Evolutionary conservation across 2,329 filamentous ascomycete species (phyloP), one percentile per base, ranked within the genome.

Genomic region (Botryosphaeria dothidea): DNA sequence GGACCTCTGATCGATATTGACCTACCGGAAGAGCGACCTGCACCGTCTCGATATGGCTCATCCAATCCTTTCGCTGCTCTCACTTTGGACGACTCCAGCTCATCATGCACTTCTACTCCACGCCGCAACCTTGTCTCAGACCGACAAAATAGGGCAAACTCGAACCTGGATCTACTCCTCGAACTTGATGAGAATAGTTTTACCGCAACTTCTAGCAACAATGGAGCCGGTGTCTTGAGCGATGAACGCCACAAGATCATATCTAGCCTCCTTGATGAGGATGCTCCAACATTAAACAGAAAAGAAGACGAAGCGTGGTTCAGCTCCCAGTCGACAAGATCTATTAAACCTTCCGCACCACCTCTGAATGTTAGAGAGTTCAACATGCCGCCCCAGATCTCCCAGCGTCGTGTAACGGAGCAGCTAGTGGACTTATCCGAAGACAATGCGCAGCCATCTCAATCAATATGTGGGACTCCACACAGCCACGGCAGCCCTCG

Each of bases 261-360:
- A 2, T 19, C 6, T 1, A 34, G 56, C 25, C 41, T 31, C 7
- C 34, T 60, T 23, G 56, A 60, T 9, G 25, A 46, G 25, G 38
- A 46, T 31, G 34, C 27, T 4, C 38, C 56, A 21, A 9, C 8
- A 0, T 8, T 60, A 9, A 46, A 25, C 5, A 31, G 56, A 7
- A 25, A 31, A 23, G 56, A 60, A 21, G 56, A 46, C 25, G 56
- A 45, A 2, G 56, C 56, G 9, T 60, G 56, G 56, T 60, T 31
- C 27, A 11, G 46, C 2, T 23, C 41, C 7, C 56, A 60, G 27
- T 34, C 27, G n/a, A 29, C 1, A 4, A 13, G 17, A 13, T n/a
- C 15, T n/a, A 25, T 34, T 8, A 19, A 19, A 4, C 21, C 34
- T 3, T n/a, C 52, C 27, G 4, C 27, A 8, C 21, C n/a, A 15